Percentiles rank a stretch among this genome's conserved stretches.
Conservation (phyloP, 768 basidiomycete species). For the Rhodosporidiobolus sp. region DNA sequence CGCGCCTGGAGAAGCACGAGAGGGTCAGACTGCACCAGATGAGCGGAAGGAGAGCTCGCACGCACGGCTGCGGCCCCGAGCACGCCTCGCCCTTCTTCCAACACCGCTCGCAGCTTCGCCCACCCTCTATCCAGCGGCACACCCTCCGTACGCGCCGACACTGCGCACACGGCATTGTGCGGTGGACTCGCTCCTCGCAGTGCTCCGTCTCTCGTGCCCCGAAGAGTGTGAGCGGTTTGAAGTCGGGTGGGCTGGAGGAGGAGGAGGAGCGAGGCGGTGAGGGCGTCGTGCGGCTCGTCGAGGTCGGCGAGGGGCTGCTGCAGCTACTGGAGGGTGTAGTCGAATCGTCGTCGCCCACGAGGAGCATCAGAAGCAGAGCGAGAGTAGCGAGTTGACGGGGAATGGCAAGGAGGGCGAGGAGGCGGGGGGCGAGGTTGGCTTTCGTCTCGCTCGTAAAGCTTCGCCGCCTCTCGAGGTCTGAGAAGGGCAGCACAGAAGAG, state of each 20-base stretch:
- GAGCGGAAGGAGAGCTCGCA: neutral
- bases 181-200: neutral
- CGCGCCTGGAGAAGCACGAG: neutral
- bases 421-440: too few species aligned
- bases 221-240: neutral
- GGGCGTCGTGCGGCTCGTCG: too few species aligned
- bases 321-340: too few species aligned
- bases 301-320: too few species aligned
- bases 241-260: neutral
- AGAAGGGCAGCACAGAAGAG: too few species aligned
- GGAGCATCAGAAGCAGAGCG: too few species aligned
- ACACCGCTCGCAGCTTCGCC: conserved; percentile 6
- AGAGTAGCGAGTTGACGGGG: too few species aligned
- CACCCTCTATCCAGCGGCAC: neutral
- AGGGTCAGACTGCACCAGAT: neutral
- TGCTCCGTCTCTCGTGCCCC: neutral
- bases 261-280: neutral
- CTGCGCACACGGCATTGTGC: neutral
- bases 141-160: conserved; percentile 9
- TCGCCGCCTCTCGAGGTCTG: too few species aligned
- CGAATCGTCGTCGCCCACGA: too few species aligned
- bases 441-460: too few species aligned
- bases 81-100: neutral
- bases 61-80: conserved; percentile 5
- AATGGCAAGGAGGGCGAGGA: too few species aligned